Percentiles rank a stretch among this genome's conserved stretches.
Conservation (phyloP, 2,329 filamentous ascomycete species). For the Paecilomyces dactylethromorphus region DNA sequence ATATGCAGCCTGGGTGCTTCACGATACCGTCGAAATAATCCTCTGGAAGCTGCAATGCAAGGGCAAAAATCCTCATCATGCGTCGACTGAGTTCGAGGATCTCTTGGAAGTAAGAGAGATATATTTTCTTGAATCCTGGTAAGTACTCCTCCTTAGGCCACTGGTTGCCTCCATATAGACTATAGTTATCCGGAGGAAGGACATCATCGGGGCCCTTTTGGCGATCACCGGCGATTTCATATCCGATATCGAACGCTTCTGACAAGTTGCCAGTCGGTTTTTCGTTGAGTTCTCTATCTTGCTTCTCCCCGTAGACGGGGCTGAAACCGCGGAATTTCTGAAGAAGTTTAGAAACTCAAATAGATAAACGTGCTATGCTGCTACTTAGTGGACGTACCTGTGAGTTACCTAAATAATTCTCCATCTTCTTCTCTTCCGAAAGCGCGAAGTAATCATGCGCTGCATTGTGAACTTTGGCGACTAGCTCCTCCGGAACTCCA, state of each 20-base stretch:
- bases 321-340: slow-evolving; percentile 21
- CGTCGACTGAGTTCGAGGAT: slow-evolving; percentile 47
- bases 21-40: slow-evolving; percentile 50
- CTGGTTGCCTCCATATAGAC: slow-evolving; percentile 8
- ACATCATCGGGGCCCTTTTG: slow-evolving; percentile 33
- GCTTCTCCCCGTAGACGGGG: slow-evolving; percentile 15
- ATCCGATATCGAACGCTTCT: slow-evolving; percentile 21
- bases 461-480: slow-evolving; percentile 10
- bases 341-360: not conserved
- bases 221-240: slow-evolving; percentile 14
- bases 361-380: not conserved
- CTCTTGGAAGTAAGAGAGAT: slow-evolving; percentile 42
- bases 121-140: slow-evolving; percentile 40
- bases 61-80: slow-evolving; percentile 48
- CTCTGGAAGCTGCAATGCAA: slow-evolving; percentile 50
- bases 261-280: slow-evolving; percentile 11
- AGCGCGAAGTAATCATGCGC: slow-evolving; percentile 43
- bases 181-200: slow-evolving; percentile 25
- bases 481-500: slow-evolving; percentile 31
- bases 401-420: slow-evolving; percentile 29
- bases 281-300: slow-evolving; percentile 6
- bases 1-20: slow-evolving; percentile 41
- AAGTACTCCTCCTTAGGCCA: slow-evolving; percentile 14
- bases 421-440: slow-evolving; percentile 39
- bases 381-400: slow-evolving; percentile 4